phyloP scores from a whole-genome alignment of 345 rosid species.

The Eucalyptus urophylla region DNA sequence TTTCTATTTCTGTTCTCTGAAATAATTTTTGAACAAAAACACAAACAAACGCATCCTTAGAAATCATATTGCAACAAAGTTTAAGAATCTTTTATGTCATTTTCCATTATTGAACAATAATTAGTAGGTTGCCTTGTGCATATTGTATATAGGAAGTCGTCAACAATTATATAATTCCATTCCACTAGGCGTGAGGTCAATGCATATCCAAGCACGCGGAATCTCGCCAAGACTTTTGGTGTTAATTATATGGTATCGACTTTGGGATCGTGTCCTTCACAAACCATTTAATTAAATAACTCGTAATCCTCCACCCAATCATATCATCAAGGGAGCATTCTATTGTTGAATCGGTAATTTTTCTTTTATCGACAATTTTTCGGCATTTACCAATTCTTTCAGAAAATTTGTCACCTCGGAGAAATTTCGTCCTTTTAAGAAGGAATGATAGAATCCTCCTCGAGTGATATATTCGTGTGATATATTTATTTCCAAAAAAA shows the following conservation, averaged over 20 bases:
- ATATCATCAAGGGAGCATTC: neutral
- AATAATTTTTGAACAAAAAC: too few species aligned
- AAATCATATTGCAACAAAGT: too few species aligned
- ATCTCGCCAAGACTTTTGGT: neutral
- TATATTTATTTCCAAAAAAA: neutral
- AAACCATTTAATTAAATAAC: neutral
- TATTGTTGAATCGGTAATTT: neutral
- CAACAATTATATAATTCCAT: neutral
- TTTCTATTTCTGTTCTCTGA: too few species aligned
- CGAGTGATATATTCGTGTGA: neutral
- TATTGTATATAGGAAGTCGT: neutral
- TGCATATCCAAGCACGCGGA: neutral
- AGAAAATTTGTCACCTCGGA: neutral
- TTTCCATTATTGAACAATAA: neutral
- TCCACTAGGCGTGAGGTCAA: neutral
- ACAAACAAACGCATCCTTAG: too few species aligned
- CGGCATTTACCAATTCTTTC: neutral
- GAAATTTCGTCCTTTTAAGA: neutral
- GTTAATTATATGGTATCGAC: neutral
- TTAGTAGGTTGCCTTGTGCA: neutral
- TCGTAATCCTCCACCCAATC: neutral
- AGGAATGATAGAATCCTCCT: neutral
- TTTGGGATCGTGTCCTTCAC: neutral
- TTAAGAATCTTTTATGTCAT: neutral
- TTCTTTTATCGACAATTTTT: neutral